phyloP scores from a whole-genome alignment of 2,329 filamentous ascomycete species.

The Macrophomina pseudophaseolina region DNA sequence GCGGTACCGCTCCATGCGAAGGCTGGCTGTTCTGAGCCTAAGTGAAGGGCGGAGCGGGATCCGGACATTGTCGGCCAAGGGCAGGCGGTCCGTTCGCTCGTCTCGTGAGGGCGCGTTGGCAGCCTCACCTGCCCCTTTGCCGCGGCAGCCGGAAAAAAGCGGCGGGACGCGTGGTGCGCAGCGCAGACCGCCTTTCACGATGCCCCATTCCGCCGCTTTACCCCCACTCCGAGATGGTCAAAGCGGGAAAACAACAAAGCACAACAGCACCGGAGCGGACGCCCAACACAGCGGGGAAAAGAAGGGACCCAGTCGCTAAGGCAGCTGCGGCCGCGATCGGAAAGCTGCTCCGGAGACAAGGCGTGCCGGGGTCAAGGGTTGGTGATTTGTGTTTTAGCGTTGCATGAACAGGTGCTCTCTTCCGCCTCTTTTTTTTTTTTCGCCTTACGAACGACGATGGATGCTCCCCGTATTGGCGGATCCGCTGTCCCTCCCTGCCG shows the following conservation, averaged over 20 bases:
- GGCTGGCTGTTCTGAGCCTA: too few species aligned
- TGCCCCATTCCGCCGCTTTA: not conserved
- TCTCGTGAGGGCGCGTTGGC: not conserved
- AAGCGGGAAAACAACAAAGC: slow-evolving; percentile 10
- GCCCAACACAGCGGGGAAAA: slow-evolving; percentile 3
- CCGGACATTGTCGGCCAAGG: not conserved
- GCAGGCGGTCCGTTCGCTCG: not conserved
- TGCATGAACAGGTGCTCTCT: not conserved
- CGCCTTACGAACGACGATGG: not conserved
- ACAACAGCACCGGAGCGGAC: not conserved
- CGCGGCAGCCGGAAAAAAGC: slow-evolving; percentile 13
- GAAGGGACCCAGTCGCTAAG: slow-evolving; percentile 13
- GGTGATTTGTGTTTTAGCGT: not conserved
- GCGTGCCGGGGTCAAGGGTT: not conserved
- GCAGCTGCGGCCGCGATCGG: slow-evolving; percentile 1
- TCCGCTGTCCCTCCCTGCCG: not conserved
- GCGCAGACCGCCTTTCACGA: slow-evolving; percentile 19
- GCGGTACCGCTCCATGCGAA: too few species aligned
- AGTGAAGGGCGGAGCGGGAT: not conserved
- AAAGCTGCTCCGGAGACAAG: not conserved
- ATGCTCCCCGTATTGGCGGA: not conserved
- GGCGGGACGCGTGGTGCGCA: not conserved
- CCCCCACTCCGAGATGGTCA: not conserved
- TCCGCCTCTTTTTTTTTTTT: not conserved
- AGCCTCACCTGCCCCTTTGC: slow-evolving; percentile 10